Evolutionary conservation across 371 early-diverging fungal species (phyloP).

Genomic region (Mycotypha africana): DNA sequence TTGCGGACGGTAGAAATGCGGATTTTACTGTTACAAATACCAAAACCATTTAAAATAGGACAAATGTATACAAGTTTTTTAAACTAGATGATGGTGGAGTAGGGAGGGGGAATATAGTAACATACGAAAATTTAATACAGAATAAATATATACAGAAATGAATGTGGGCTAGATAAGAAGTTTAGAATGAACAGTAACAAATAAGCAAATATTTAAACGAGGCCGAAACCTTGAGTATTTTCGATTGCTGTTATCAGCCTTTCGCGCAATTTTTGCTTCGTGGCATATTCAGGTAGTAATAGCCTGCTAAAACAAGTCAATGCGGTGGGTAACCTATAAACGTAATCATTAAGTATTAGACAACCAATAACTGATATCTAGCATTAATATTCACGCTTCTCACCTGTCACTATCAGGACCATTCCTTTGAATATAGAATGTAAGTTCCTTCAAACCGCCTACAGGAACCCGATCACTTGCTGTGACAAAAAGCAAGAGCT

Average conservation of each 20-base stretch:
- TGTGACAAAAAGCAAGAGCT: constrained; percentile 91
- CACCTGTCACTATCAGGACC: constrained; percentile 87
- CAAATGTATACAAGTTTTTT: no score
- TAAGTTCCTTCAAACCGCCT: constrained; percentile 70
- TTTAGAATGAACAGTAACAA: no score
- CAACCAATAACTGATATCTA: background rate
- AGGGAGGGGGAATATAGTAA: no score
- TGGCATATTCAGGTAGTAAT: constrained; percentile 89
- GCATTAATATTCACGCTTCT: no score
- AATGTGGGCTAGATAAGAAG: no score
- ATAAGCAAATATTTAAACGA: no score
- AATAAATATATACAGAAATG: no score
- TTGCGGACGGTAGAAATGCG: no score
- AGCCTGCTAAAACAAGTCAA: constrained; percentile 95
- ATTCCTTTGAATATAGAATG: constrained; percentile 89
- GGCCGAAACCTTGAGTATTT: constrained; percentile 97
- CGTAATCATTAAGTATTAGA: background rate
- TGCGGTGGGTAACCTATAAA: constrained; percentile 69
- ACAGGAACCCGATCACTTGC: constrained; percentile 96
- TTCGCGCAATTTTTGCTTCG: constrained; percentile 77
- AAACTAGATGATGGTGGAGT: no score
- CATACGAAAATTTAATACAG: no score
- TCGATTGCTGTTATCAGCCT: constrained; percentile 91
- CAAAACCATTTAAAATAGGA: no score
- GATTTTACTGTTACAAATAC: no score